Conservation (phyloP, 2,329 filamentous ascomycete species). For the Thermoascus crustaceus region DNA sequence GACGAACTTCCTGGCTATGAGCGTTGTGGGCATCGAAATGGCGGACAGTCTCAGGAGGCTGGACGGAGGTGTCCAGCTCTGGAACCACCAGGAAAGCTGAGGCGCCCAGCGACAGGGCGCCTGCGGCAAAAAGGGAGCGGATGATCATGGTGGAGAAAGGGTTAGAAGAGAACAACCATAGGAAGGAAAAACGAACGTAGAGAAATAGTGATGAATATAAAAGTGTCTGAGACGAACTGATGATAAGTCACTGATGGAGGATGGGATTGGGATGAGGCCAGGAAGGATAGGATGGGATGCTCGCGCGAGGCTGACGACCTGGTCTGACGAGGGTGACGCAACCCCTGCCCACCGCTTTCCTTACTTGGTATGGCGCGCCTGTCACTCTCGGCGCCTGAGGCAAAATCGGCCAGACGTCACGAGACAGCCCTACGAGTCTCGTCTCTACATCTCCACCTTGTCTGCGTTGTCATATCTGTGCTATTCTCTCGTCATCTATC, state of each 20-base stretch:
- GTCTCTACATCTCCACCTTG: too few species aligned
- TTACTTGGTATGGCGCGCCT: too few species aligned
- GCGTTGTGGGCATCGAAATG: conserved; percentile 19
- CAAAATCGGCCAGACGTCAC: too few species aligned
- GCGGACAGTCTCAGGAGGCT: conserved; percentile 14
- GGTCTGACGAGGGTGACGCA: too few species aligned
- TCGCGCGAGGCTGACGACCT: too few species aligned
- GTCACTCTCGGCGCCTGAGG: too few species aligned
- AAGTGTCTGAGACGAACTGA: too few species aligned
- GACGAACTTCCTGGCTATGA: conserved; percentile 20
- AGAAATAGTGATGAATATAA: conserved; percentile 3
- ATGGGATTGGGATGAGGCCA: background rate
- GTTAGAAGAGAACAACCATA: background rate
- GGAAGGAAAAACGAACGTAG: background rate
- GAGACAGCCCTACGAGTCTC: too few species aligned
- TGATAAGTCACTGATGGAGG: too few species aligned
- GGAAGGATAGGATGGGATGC: background rate
- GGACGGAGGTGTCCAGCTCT: conserved; percentile 18
- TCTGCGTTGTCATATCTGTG: too few species aligned
- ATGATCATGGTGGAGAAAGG: conserved; percentile 23
- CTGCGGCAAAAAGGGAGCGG: conserved; percentile 27
- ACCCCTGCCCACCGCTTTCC: too few species aligned
- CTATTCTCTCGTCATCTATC: too few species aligned
- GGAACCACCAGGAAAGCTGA: conserved; percentile 33
- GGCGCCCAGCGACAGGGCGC: conserved; percentile 26